Evolutionary conservation across 202 grass and related monocot species (phyloP).

Genomic region (Musa balbisiana): DNA sequence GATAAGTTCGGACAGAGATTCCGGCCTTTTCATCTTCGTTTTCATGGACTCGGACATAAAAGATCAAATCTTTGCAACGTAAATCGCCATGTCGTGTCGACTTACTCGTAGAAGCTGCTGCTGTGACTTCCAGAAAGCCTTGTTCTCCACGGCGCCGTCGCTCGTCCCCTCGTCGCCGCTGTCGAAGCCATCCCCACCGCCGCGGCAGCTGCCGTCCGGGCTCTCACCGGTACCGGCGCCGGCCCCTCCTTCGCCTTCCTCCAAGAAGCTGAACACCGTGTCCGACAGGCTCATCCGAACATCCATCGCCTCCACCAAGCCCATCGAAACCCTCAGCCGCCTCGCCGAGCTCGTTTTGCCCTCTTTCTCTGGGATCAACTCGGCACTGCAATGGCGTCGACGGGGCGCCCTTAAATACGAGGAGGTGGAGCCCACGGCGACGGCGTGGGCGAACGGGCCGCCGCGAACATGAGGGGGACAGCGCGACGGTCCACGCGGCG

Average conservation of each 20-base stretch:
- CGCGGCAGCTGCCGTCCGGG: neutral
- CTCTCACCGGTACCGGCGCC: too few relatives aligned
- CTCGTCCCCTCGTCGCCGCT: neutral
- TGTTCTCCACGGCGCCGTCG: slow-evolving; percentile 3
- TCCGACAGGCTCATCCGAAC: slow-evolving; percentile 2
- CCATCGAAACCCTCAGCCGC: neutral
- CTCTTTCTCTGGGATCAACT: neutral
- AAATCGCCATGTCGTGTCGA: neutral
- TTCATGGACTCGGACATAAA: too few relatives aligned
- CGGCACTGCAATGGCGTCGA: neutral
- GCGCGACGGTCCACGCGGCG: slow-evolving; percentile 1
- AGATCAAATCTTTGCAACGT: too few relatives aligned
- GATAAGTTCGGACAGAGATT: too few relatives aligned
- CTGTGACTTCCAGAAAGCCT: slow-evolving; percentile 51
- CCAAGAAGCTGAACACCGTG: slow-evolving; percentile 7
- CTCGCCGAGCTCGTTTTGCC: neutral
- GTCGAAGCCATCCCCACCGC: neutral
- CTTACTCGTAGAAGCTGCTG: slow-evolving; percentile 45
- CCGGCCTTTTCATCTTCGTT: too few relatives aligned
- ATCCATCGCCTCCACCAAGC: neutral
- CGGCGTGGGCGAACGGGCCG: slow-evolving; percentile 6
- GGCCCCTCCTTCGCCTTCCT: neutral
- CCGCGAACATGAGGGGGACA: slow-evolving; percentile 8
- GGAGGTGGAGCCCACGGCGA: neutral
- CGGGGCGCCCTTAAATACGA: neutral